Evolutionary conservation across 768 basidiomycete genomes (phyloP).

Genomic region (Leucocoprinus birnbaumii): DNA sequence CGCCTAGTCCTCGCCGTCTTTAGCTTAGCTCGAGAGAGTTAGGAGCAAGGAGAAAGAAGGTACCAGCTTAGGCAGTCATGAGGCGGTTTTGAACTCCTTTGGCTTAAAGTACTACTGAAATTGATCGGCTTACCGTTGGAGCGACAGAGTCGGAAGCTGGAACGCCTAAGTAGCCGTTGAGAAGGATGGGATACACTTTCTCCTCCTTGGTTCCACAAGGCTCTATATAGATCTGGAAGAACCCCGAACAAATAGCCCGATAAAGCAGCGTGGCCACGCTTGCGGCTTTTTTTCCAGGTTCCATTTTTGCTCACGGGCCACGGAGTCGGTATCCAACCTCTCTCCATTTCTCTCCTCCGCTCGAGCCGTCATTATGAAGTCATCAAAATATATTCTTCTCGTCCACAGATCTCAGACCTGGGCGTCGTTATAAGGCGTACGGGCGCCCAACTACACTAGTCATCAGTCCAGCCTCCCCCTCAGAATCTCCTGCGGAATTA

Average conservation of each 20-base stretch:
- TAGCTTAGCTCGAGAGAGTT: neutral
- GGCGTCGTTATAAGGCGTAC: neutral
- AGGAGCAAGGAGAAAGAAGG: neutral
- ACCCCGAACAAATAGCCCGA: neutral
- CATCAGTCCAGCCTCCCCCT: neutral
- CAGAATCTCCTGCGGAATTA: neutral
- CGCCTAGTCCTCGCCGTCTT: neutral
- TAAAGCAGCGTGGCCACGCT: neutral
- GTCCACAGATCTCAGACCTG: neutral
- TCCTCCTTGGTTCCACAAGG: neutral
- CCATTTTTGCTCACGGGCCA: constrained; percentile 2
- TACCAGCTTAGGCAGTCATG: neutral
- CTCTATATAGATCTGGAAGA: neutral
- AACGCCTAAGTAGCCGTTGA: neutral
- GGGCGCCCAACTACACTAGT: neutral
- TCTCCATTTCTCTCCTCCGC: neutral
- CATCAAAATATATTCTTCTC: constrained; percentile 5
- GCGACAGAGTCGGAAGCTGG: neutral
- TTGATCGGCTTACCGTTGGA: neutral
- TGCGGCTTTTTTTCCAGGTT: neutral
- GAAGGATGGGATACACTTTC: neutral
- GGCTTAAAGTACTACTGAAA: neutral
- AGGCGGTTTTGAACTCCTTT: neutral
- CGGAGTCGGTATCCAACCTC: constrained; percentile 4
- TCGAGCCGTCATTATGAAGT: constrained; percentile 11